Evolutionary conservation across 768 basidiomycete species (phyloP).

Genomic region (Trametes cubensis): DNA sequence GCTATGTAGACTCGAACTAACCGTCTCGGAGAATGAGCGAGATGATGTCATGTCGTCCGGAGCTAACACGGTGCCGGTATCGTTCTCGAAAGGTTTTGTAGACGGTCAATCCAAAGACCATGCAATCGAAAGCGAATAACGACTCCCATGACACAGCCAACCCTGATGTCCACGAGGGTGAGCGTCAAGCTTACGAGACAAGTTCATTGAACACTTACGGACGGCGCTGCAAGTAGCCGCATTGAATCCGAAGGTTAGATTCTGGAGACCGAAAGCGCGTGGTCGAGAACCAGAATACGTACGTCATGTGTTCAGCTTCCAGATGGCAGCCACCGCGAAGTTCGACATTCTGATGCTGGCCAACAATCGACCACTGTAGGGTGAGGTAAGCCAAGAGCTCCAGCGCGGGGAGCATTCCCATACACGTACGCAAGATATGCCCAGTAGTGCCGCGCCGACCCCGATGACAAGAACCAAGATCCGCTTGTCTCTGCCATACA

Average conservation of each 20-base stretch:
- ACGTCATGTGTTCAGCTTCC: conserved; percentile 27
- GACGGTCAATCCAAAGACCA: conserved; percentile 52
- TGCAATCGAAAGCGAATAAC: conserved; percentile 50
- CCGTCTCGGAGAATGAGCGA: conserved; percentile 53
- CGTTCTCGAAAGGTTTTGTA: conserved; percentile 44
- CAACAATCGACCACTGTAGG: conserved; percentile 48
- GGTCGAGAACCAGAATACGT: conserved; percentile 11
- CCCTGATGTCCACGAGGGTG: conserved; percentile 23
- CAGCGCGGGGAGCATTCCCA: not conserved
- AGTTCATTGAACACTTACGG: conserved; percentile 22
- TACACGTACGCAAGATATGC: conserved; percentile 41
- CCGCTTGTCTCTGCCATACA: conserved; percentile 46
- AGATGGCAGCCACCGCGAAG: conserved; percentile 29
- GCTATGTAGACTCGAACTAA: conserved; percentile 30
- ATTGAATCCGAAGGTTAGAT: not conserved
- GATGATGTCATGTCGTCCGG: conserved; percentile 37
- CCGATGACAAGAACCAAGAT: conserved; percentile 42
- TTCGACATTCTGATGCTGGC: conserved; percentile 31
- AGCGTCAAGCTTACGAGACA: not conserved
- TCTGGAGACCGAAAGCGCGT: too few relatives aligned
- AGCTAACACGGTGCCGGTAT: conserved; percentile 30
- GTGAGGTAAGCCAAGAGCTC: not conserved
- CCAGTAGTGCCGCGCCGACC: conserved; percentile 36
- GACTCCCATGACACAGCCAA: conserved; percentile 50
- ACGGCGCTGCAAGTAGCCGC: conserved; percentile 23